Conservation (phyloP, 78 protist genomes). For the Pigoraptor vietnamica region DNA sequence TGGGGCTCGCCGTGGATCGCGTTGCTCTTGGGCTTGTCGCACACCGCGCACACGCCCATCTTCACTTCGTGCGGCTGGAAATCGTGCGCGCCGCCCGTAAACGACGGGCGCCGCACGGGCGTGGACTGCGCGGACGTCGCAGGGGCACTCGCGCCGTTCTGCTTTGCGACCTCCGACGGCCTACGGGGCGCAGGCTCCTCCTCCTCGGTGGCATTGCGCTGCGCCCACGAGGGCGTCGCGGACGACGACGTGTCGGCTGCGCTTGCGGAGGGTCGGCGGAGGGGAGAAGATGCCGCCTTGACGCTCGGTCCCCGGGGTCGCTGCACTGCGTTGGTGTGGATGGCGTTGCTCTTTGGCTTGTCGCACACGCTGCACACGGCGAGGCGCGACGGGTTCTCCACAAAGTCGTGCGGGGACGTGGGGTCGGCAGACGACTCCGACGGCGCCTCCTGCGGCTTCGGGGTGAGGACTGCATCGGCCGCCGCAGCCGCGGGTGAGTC, state of each 20-base stretch:
- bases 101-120: neutral
- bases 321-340: neutral
- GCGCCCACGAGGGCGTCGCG: neutral
- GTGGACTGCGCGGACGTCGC: neutral
- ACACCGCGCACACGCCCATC: neutral
- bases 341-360: neutral
- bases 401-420: neutral
- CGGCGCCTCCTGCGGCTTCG: too few species aligned
- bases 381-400: neutral
- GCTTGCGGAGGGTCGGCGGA: neutral
- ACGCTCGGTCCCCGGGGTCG: neutral
- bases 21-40: neutral
- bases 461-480: neutral
- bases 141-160: too few species aligned
- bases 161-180: neutral
- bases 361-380: neutral
- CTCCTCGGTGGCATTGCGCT: neutral
- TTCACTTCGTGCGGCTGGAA: neutral
- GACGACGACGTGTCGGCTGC: neutral
- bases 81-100: neutral
- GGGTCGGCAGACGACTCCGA: neutral
- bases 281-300: neutral
- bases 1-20: neutral
- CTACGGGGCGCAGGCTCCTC: neutral
- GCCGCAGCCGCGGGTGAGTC: neutral